Percentiles rank a stretch among this genome's conserved stretches.
Evolutionary conservation across 2,329 filamentous ascomycete genomes (phyloP).

Genomic region (Colletotrichum eleusines): DNA sequence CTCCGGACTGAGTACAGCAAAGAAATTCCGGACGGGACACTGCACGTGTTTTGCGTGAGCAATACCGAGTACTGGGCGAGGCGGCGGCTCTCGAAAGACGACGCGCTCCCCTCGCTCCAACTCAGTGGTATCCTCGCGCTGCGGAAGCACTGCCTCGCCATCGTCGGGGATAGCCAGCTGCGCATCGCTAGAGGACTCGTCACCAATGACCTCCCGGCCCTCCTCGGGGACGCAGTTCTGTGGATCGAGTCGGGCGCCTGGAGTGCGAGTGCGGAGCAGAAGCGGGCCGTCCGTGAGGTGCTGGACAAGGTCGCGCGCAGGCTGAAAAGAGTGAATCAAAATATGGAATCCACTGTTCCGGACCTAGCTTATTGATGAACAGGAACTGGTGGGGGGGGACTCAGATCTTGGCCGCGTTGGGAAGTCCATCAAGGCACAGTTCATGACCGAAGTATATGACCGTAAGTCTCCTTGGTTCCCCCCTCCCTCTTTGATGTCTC

Average conservation of each 20-base stretch:
- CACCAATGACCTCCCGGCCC: conserved; percentile 54
- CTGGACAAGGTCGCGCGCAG: conserved; percentile 50
- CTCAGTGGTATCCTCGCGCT: conserved; percentile 58
- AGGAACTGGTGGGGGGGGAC: background rate
- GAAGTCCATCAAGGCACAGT: conserved; percentile 1
- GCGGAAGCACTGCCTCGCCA: conserved; percentile 58
- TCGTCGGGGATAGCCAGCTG: conserved; percentile 58
- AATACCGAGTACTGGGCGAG: conserved; percentile 58
- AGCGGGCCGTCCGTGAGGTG: conserved; percentile 48
- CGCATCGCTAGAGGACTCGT: conserved; percentile 54
- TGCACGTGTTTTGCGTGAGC: conserved; percentile 59
- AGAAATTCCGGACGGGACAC: conserved; percentile 42
- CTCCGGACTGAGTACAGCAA: conserved; percentile 49
- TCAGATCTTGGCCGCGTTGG: background rate
- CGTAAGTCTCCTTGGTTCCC: conserved; percentile 16
- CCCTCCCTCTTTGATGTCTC: background rate
- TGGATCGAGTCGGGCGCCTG: conserved; percentile 60
- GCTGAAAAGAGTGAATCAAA: conserved; percentile 49
- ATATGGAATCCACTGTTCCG: background rate
- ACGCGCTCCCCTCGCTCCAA: conserved; percentile 49
- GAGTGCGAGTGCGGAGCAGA: conserved; percentile 53
- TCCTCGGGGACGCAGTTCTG: conserved; percentile 55
- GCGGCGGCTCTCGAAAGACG: conserved; percentile 45
- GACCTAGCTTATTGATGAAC: conserved; percentile 14
- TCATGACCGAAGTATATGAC: conserved; percentile 14